Evolutionary conservation across 768 basidiomycete species (phyloP), one percentile per base, ranked within the genome.

Genomic region (Rhodosporidiobolus odoratus): DNA sequence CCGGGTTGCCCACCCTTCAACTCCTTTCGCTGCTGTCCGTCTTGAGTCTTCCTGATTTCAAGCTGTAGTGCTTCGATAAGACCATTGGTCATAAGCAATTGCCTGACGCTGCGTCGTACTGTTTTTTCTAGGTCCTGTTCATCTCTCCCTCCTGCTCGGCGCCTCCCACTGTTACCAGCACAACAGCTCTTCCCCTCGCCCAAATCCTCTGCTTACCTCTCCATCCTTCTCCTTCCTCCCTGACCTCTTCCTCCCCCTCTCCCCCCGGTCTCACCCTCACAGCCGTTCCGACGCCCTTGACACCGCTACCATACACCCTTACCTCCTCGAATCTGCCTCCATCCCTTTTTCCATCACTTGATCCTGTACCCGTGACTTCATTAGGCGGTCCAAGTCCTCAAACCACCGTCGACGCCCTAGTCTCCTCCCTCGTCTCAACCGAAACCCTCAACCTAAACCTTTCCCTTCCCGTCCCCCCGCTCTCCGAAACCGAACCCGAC

Each of bases 321-420:
- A n/a, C n/a, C n/a, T n/a, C n/a, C n/a, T n/a, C n/a, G n/a, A n/a
- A n/a, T n/a, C n/a, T n/a, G n/a, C 58, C 21, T 60, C 58, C 8
- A 32, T 16, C 58, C n/a, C 6, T 23, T 57, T 25, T 15, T 16
- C 38, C 58, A 30, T 17, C 45, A 32, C 50, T 13, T 16, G 30
- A 30, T 17, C 16, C 41, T 27, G n/a, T 1, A 19, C 23, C 6
- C 30, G n/a, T 17, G 40, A 27, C 0, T 15, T 40, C 48, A 4
- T 17, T 35, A 9, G 54, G 34, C 12, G 54, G 23, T 5, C 16
- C 40, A 7, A 41, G 57, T 1, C 57, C 68, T 3, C 57, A 58
- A 25, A 32, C 48, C 25, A 58, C 62, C 12, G 50, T 69, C 41
- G 68, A 69, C 50, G 62, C 56, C 6, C 68, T 69, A 48, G 68